Evolutionary conservation across 2,329 filamentous ascomycete genomes (phyloP), one percentile per base, ranked within the genome.

Genomic region (Sporothrix humicola): DNA sequence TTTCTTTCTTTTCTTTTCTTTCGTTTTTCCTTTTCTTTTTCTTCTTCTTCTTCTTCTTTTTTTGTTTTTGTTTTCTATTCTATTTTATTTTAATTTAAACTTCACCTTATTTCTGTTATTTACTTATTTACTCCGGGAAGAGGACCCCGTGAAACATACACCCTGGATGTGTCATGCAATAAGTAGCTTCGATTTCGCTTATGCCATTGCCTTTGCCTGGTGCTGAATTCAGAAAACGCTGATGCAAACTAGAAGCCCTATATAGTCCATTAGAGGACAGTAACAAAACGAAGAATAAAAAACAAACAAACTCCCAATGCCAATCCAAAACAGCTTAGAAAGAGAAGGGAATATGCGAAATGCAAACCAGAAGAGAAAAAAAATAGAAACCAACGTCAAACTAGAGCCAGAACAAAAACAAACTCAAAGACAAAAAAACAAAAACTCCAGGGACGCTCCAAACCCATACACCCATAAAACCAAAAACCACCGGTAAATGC

Each of bases 291-390:
- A n/a, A 12, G 13, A 23, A 37, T n/a, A 68, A 59, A 4, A 31
- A 54, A 56, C 52, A 44, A 69, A 56, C 13, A 63, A 63, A 26
- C 37, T 20, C 23, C 48, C 26, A n/a, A 68, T 52, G 65, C 46
- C 10, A 71, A 71, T 31, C 20, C 65, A 68, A 68, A 52, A 68
- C n/a, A 52, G 26, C 37, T 17, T 12, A 48, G 52, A 59, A 61
- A 61, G 15, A 61, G 50, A 7, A 12, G 20, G 54, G 26, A 50
- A 66, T 46, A 48, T 44, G 56, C 8, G 46, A 63, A 10, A 20
- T 13, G 3, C 56, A 66, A 52, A 10, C 17, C 46, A 72, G 17
- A 44, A 46, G 8, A 46, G 8, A 17, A 15, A 3, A 59, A 65
- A 44, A 61, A 61, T 17, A 48, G 12, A n/a, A 13, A 5, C 42